Conservation (phyloP, 2,329 filamentous ascomycete genomes). For the Pseudovirgaria hyperparasitica region DNA sequence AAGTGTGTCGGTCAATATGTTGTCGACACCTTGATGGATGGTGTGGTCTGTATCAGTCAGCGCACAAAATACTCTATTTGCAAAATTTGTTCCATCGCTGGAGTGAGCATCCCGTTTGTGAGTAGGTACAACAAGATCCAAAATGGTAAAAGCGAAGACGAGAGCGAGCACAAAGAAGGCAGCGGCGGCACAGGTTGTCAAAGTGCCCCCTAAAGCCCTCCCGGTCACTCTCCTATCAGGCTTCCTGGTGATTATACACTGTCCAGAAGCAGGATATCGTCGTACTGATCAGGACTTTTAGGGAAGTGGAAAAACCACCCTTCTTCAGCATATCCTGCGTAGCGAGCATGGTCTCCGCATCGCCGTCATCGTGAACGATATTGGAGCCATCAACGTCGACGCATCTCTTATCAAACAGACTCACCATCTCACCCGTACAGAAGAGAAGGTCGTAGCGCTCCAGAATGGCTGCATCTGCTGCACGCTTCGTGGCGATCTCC, state of each 20-base stretch:
- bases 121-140: too few species aligned
- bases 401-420: constrained; percentile 49
- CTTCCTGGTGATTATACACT: too few species aligned
- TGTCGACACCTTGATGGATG: too few species aligned
- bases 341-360: constrained; percentile 53
- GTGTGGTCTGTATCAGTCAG: too few species aligned
- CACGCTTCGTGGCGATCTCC: constrained; percentile 56
- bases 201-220: too few species aligned
- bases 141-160: too few species aligned
- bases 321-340: constrained; percentile 55
- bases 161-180: too few species aligned
- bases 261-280: background rate
- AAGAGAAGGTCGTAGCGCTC: constrained; percentile 54
- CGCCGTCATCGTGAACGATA: constrained; percentile 63
- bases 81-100: too few species aligned
- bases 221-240: background rate
- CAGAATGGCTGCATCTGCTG: constrained; percentile 68
- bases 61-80: too few species aligned
- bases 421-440: constrained; percentile 42
- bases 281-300: constrained; percentile 15
- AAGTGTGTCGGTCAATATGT: too few species aligned
- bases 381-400: constrained; percentile 49
- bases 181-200: too few species aligned
- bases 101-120: too few species aligned
- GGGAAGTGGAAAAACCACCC: constrained; percentile 60